These are phyloP conservation scores for Trametes maxima DNA, from an alignment of 768 basidiomycete genomes.

Conservation along the genomic window DNA sequence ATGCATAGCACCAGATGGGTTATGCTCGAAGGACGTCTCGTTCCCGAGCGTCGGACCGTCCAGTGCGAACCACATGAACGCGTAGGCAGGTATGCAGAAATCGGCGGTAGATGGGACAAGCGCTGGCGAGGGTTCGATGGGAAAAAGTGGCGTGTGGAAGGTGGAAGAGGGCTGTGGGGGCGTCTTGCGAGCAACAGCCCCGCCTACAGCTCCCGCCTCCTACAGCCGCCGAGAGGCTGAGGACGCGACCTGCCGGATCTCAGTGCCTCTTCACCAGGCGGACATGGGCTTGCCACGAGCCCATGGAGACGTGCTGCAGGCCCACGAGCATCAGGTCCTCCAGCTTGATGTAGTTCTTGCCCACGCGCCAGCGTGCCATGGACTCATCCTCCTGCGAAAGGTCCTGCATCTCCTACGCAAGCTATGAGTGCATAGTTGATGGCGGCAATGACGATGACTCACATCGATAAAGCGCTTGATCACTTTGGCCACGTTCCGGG, in stretches of 20 bases:
- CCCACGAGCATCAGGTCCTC: constrained; percentile 76
- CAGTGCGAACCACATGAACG: too few species aligned
- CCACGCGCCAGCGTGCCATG: constrained; percentile 66
- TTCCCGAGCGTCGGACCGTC: too few species aligned
- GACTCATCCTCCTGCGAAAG: constrained; percentile 65
- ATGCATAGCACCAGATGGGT: too few species aligned
- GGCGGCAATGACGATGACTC: constrained; percentile 24
- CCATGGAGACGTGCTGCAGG: constrained; percentile 81
- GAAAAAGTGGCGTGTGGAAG: too few species aligned
- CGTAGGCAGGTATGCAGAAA: too few species aligned
- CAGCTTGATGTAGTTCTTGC: constrained; percentile 52
- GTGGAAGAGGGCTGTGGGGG: too few species aligned
- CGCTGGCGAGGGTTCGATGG: too few species aligned
- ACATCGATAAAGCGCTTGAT: constrained; percentile 69
- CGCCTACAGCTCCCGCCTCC: too few species aligned
- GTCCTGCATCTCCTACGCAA: constrained; percentile 48
- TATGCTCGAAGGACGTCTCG: too few species aligned
- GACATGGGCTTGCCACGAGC: constrained; percentile 81
- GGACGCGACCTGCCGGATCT: neutral
- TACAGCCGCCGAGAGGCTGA: too few species aligned
- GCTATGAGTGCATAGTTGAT: neutral
- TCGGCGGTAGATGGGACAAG: too few species aligned
- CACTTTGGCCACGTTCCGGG: constrained; percentile 79
- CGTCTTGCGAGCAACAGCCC: too few species aligned
- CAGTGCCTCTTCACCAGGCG: constrained; percentile 42